Percentiles rank a stretch among this genome's conserved stretches.
phyloP scores from a whole-genome alignment of 371 early-diverging fungal genomes.

The Chytridiales sp. region DNA sequence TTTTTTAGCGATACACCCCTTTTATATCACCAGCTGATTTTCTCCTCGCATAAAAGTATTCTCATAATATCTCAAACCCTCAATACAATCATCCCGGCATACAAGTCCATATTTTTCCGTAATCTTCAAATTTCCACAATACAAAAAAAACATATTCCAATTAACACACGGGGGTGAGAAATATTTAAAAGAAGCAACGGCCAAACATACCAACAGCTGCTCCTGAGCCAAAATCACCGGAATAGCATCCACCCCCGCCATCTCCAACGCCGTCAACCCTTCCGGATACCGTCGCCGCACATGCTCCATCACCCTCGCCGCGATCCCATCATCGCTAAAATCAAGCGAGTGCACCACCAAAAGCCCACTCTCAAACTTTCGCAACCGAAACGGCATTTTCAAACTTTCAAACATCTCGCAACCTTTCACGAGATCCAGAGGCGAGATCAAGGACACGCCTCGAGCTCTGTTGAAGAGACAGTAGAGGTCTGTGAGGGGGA shows the following conservation, averaged over 20 bases:
- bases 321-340: slow-evolving; percentile 71
- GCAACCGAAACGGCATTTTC: slow-evolving; percentile 68
- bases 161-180: background rate
- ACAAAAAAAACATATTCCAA: slow-evolving; percentile 1
- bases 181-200: background rate
- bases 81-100: slow-evolving; percentile 84
- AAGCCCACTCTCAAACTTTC: slow-evolving; percentile 76
- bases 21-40: background rate
- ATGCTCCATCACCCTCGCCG: slow-evolving; percentile 55
- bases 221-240: slow-evolving; percentile 54
- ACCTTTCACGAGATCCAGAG: slow-evolving; percentile 79
- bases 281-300: slow-evolving; percentile 35
- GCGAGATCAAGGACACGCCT: slow-evolving; percentile 82
- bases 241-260: slow-evolving; percentile 62
- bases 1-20: background rate
- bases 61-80: slow-evolving; percentile 78
- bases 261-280: slow-evolving; percentile 61
- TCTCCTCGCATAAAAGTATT: slow-evolving; percentile 50
- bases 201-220: slow-evolving; percentile 63
- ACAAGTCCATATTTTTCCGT: slow-evolving; percentile 73
- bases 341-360: slow-evolving; percentile 66
- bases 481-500: slow-evolving; percentile 84
- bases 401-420: slow-evolving; percentile 64
- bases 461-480: slow-evolving; percentile 91
- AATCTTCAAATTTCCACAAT: slow-evolving; percentile 49